These are phyloP conservation scores for Podaxis sp. DNA, from an alignment of 768 basidiomycete genomes.

Conservation along the genomic window DNA sequence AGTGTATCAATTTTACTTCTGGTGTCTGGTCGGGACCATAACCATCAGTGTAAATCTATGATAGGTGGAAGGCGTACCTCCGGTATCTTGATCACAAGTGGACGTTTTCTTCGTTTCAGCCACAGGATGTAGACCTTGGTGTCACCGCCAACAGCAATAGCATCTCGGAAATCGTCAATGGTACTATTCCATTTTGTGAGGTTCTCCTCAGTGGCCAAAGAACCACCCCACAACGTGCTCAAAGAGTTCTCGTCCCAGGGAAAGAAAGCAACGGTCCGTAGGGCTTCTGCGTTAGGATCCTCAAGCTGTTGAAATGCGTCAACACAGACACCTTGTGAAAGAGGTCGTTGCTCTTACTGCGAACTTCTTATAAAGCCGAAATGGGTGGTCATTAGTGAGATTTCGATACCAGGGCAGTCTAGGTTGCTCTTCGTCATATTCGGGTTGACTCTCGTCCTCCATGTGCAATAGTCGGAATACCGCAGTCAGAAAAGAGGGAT, in stretches of 20 bases:
- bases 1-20: constrained; percentile 20
- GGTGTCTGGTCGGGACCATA: background rate
- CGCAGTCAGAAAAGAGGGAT: background rate
- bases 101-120: constrained; percentile 28
- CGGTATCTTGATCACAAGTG: constrained; percentile 38
- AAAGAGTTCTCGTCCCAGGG: constrained; percentile 43
- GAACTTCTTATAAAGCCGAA: constrained; percentile 40
- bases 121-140: constrained; percentile 37
- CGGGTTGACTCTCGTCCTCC: constrained; percentile 8
- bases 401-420: constrained; percentile 38
- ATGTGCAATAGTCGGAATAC: background rate
- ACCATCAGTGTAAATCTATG: background rate
- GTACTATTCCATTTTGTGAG: constrained; percentile 43
- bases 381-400: constrained; percentile 34
- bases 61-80: constrained; percentile 23
- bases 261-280: constrained; percentile 47
- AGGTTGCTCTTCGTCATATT: constrained; percentile 12
- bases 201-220: constrained; percentile 28
- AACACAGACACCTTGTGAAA: background rate
- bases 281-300: constrained; percentile 26
- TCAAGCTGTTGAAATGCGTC: constrained; percentile 25
- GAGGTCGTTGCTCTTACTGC: constrained; percentile 37
- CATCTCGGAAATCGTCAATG: constrained; percentile 48
- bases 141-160: constrained; percentile 48
- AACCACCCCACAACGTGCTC: constrained; percentile 38